Conservation (phyloP, 441 rosid species). For the Erodium moschatum region DNA sequence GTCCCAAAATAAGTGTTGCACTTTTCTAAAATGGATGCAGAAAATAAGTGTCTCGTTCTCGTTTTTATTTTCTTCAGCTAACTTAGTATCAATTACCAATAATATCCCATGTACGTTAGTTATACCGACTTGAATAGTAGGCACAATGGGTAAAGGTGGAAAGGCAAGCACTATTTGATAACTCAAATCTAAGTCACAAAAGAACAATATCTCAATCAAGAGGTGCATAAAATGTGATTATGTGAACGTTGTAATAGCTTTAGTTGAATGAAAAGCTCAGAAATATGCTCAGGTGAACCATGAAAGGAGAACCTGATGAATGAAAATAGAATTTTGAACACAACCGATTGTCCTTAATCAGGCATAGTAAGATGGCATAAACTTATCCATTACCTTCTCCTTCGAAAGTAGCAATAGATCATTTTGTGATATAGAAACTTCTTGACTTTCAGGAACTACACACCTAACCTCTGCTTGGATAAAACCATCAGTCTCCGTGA, state of each 20-base stretch:
- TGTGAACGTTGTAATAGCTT: too few species aligned
- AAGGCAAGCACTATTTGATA: too few species aligned
- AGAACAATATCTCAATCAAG: too few species aligned
- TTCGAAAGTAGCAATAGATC: slow-evolving; percentile 73
- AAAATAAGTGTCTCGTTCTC: not conserved
- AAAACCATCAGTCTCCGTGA: slow-evolving; percentile 63
- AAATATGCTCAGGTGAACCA: not conserved
- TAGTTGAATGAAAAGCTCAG: not conserved
- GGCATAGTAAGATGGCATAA: not conserved
- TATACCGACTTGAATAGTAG: too few species aligned
- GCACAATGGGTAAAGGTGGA: too few species aligned
- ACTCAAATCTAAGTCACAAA: too few species aligned
- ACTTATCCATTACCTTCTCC: slow-evolving; percentile 48
- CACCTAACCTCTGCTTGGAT: slow-evolving; percentile 48
- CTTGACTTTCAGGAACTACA: slow-evolving; percentile 36
- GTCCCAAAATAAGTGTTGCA: not conserved
- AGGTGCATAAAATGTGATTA: too few species aligned
- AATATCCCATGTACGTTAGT: too few species aligned
- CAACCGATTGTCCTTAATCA: not conserved
- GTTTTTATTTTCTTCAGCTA: not conserved
- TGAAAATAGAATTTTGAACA: not conserved
- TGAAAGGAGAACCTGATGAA: not conserved
- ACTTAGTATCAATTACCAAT: not conserved
- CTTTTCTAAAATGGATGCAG: not conserved
- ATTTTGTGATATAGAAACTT: slow-evolving; percentile 47